Evolutionary conservation across 73 alveolate species (phyloP).

Genomic region (Uronychia binucleata): DNA sequence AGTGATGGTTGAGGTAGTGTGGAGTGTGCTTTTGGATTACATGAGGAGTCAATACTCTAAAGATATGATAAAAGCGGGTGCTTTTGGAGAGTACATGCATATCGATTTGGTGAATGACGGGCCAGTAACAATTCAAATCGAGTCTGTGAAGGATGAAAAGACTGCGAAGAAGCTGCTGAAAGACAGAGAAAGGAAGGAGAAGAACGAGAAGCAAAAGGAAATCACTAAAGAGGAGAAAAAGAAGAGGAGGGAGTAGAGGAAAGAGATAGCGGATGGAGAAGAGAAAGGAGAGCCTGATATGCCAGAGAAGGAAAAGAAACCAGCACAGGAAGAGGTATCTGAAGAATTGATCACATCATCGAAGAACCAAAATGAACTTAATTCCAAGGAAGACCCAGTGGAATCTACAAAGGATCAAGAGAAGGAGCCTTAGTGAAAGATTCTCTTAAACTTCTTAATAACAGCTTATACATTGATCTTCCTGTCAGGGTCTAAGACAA

Average conservation of each 20-base stretch:
- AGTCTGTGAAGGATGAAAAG: constrained; percentile 72
- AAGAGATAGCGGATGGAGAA: not conserved
- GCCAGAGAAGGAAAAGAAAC: not conserved
- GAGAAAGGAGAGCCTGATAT: not conserved
- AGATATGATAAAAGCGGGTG: constrained; percentile 89
- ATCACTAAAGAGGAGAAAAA: constrained; percentile 1
- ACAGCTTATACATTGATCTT: too few relatives aligned
- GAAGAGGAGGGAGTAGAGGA: constrained; percentile 32
- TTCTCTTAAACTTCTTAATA: too few relatives aligned
- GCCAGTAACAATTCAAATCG: constrained; percentile 93
- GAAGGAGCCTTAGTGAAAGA: too few relatives aligned
- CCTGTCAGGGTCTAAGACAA: too few relatives aligned
- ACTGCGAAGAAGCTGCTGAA: constrained; percentile 44
- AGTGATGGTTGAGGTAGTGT: too few relatives aligned
- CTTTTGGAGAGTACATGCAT: constrained; percentile 92
- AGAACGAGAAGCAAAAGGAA: constrained; percentile 14
- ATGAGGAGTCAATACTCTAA: constrained; percentile 72
- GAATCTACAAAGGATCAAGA: not conserved
- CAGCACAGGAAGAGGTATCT: not conserved
- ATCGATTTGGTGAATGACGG: constrained; percentile 93
- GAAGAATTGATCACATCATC: not conserved
- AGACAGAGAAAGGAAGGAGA: constrained; percentile 24
- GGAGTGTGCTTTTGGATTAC: too few relatives aligned
- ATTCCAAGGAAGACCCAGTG: not conserved
- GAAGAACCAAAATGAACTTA: not conserved